Percentiles rank a stretch among this genome's conserved stretches.
phyloP scores from a whole-genome alignment of 2,329 filamentous ascomycete species.

The Lachnellula subtilissima region DNA sequence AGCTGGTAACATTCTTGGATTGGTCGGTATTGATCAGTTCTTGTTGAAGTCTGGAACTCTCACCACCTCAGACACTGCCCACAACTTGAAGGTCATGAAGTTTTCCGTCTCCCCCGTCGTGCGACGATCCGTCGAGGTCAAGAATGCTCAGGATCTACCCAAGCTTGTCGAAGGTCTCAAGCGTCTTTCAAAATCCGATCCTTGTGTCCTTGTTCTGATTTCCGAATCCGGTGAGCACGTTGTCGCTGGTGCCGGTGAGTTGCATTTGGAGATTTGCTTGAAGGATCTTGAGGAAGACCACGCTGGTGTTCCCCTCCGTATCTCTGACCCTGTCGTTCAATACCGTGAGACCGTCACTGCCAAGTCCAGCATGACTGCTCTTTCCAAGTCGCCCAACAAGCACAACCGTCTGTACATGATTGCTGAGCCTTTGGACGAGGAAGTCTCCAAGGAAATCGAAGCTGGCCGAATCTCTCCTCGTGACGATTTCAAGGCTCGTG shows the following conservation, averaged over 20 bases:
- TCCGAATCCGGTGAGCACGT: conserved; percentile 95
- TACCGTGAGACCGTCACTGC: conserved; percentile 93
- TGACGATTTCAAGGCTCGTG: conserved; percentile 99
- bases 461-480: conserved; percentile 84
- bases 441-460: conserved; percentile 88
- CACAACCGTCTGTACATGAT: conserved; percentile 99
- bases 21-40: conserved; percentile 99
- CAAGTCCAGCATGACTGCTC: conserved; percentile 88
- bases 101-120: conserved; percentile 99
- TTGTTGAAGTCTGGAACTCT: conserved; percentile 99
- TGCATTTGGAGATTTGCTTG: conserved; percentile 99
- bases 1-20: conserved; percentile 98
- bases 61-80: conserved; percentile 91
- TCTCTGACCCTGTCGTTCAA: conserved; percentile 96
- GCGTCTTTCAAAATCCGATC: conserved; percentile 99
- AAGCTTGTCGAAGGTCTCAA: conserved; percentile 99
- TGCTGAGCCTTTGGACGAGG: conserved; percentile 87
- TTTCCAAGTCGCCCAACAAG: conserved; percentile 99
- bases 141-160: conserved; percentile 99
- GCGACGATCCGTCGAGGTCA: conserved; percentile 97
- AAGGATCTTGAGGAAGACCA: conserved; percentile 99
- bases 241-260: conserved; percentile 97
- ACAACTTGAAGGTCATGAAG: conserved; percentile 99
- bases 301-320: conserved; percentile 93
- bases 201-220: conserved; percentile 90